phyloP scores from a whole-genome alignment of 2,329 filamentous ascomycete species.

The Curvularia sp. region DNA sequence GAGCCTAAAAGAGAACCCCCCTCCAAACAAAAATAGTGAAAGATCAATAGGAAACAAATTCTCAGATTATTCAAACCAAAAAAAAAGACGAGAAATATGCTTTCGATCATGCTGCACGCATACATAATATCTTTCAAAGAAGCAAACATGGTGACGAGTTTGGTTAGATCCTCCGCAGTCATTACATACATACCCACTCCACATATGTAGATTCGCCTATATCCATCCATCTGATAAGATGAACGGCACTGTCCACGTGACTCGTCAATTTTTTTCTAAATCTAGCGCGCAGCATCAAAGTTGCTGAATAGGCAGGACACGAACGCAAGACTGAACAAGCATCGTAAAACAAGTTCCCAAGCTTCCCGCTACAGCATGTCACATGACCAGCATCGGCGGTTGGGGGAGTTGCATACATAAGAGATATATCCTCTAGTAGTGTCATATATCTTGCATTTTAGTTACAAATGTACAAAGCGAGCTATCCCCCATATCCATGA shows the following conservation, averaged over 20 bases:
- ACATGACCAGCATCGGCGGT: too few relatives aligned
- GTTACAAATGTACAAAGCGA: slow-evolving; percentile 22
- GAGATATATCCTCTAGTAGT: slow-evolving; percentile 2
- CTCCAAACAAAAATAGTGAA: too few relatives aligned
- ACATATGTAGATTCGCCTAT: background rate
- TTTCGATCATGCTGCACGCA: background rate
- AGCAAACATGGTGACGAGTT: slow-evolving; percentile 1
- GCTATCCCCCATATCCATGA: slow-evolving; percentile 14
- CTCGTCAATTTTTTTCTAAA: too few relatives aligned
- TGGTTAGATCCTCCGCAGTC: slow-evolving; percentile 31
- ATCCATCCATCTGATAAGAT: slow-evolving; percentile 41
- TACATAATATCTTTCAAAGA: too few relatives aligned
- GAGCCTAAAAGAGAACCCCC: too few relatives aligned
- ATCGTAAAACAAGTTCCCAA: background rate
- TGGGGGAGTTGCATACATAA: background rate
- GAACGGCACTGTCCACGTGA: background rate
- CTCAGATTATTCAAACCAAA: background rate
- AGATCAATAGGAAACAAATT: too few relatives aligned
- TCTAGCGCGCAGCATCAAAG: too few relatives aligned
- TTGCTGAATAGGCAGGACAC: too few relatives aligned
- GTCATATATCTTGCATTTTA: slow-evolving; percentile 16
- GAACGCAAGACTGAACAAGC: background rate
- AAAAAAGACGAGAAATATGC: background rate
- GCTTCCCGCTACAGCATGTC: background rate
- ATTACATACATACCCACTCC: background rate